Evolutionary conservation across 805 yeast species (phyloP).

Genomic region (Candida maltosa): DNA sequence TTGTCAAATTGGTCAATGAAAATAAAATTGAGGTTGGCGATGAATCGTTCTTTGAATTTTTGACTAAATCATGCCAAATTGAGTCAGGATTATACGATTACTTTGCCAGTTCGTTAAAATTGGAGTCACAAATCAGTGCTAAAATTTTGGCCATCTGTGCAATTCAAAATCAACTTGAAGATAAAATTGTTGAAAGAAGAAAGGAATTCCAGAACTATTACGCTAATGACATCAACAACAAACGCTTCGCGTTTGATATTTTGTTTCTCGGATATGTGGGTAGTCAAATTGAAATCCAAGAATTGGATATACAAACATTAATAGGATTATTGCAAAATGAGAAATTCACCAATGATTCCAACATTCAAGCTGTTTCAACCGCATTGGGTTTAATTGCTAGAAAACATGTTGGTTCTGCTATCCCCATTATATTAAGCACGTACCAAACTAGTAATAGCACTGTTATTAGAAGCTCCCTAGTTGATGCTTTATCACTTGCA

Average conservation of each 20-base stretch:
- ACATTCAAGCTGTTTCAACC: constrained; percentile 45
- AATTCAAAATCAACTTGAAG: constrained; percentile 14
- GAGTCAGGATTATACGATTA: constrained; percentile 7
- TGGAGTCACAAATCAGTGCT: constrained; percentile 22
- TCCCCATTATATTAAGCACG: constrained; percentile 4
- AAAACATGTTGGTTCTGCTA: constrained; percentile 23
- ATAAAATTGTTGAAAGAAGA: constrained; percentile 23
- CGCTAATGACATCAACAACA: constrained; percentile 9
- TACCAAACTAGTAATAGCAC: constrained; percentile 7
- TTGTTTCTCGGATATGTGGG: constrained; percentile 48
- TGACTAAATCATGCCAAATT: constrained; percentile 4
- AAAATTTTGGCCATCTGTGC: constrained; percentile 28
- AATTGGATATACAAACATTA: constrained; percentile 25
- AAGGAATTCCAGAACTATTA: constrained; percentile 23
- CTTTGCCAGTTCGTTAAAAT: constrained; percentile 12
- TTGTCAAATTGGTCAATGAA: constrained; percentile 7
- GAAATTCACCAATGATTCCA: constrained; percentile 22
- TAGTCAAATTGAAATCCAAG: constrained; percentile 19
- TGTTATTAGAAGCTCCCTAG: constrained; percentile 7
- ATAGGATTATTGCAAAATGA: constrained; percentile 6
- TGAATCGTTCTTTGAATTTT: constrained; percentile 8
- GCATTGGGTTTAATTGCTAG: constrained; percentile 50
- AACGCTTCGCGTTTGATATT: constrained; percentile 27
- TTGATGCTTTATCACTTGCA: constrained; percentile 8
- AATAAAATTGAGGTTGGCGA: constrained; percentile 9